Conservation (phyloP, 768 basidiomycete genomes). For the Tricholomella constricta region DNA sequence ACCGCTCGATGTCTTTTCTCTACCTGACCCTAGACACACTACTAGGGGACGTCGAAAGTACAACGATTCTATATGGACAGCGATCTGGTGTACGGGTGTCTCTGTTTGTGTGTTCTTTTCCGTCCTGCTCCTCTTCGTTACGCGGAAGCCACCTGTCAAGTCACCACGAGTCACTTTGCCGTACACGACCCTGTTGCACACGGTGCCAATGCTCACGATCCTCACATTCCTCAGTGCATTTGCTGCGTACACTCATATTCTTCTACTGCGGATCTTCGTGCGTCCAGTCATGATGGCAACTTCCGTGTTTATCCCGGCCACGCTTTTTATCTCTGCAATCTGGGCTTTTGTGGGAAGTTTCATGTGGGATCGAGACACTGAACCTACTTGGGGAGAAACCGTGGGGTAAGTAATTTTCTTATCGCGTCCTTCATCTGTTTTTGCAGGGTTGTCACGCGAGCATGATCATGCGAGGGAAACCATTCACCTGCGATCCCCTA, state of each 20-base stretch:
- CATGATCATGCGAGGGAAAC: neutral
- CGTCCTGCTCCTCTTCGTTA: slow-evolving; percentile 65
- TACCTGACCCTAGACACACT: slow-evolving; percentile 76
- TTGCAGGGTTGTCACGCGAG: neutral
- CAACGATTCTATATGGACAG: slow-evolving; percentile 74
- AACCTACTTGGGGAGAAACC: slow-evolving; percentile 82
- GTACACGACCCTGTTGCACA: slow-evolving; percentile 74
- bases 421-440: neutral
- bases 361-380: slow-evolving; percentile 50
- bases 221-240: slow-evolving; percentile 70
- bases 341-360: slow-evolving; percentile 87
- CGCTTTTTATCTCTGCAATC: slow-evolving; percentile 70
- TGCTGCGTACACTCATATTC: slow-evolving; percentile 73
- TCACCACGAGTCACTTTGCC: slow-evolving; percentile 44
- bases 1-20: slow-evolving; percentile 69
- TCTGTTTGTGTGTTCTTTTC: slow-evolving; percentile 63
- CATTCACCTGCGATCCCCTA: slow-evolving; percentile 7
- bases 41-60: slow-evolving; percentile 66
- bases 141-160: slow-evolving; percentile 43
- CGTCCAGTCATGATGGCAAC: slow-evolving; percentile 82
- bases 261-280: slow-evolving; percentile 78
- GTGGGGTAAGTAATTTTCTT: slow-evolving; percentile 57
- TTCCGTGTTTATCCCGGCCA: slow-evolving; percentile 73
- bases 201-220: slow-evolving; percentile 74
- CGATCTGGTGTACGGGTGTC: slow-evolving; percentile 62